Conservation (phyloP, 2,329 filamentous ascomycete species). For the Penicillium italicum region DNA sequence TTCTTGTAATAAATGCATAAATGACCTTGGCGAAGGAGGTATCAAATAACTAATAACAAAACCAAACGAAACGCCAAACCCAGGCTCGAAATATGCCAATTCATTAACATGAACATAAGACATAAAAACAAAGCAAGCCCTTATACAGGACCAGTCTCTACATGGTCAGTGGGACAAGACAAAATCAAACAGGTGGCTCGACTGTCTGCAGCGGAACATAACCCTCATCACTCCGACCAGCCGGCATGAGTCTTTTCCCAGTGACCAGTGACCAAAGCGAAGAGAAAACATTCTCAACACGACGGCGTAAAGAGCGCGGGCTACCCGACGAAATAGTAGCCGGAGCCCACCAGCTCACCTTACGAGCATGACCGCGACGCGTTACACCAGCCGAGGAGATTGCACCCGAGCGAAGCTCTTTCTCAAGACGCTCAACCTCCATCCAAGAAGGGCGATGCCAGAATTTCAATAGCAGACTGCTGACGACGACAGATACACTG, state of each 20-base stretch:
- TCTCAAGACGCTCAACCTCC: constrained; percentile 64
- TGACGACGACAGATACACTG: constrained; percentile 84
- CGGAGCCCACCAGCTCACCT: constrained; percentile 32
- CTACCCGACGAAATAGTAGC: constrained; percentile 24
- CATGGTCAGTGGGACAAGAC: background rate
- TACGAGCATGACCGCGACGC: constrained; percentile 13
- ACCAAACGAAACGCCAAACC: background rate
- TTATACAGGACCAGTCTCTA: background rate
- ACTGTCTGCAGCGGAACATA: constrained; percentile 48
- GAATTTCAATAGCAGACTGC: constrained; percentile 76
- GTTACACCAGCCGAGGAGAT: constrained; percentile 14
- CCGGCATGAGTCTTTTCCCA: constrained; percentile 23
- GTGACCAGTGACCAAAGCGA: constrained; percentile 31
- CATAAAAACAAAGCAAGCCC: background rate
- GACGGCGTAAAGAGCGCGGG: constrained; percentile 17
- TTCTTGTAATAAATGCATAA: background rate
- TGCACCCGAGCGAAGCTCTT: constrained; percentile 45
- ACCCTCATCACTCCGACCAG: constrained; percentile 33
- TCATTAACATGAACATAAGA: background rate
- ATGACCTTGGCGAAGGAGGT: constrained; percentile 14
- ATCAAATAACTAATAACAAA: constrained; percentile 10
- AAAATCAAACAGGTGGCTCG: constrained; percentile 33
- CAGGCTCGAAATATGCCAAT: background rate
- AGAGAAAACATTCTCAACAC: constrained; percentile 17
- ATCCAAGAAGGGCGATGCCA: constrained; percentile 87